Conservation (phyloP, 1,139 yeast species). For the Hyphopichia buzzinii region DNA sequence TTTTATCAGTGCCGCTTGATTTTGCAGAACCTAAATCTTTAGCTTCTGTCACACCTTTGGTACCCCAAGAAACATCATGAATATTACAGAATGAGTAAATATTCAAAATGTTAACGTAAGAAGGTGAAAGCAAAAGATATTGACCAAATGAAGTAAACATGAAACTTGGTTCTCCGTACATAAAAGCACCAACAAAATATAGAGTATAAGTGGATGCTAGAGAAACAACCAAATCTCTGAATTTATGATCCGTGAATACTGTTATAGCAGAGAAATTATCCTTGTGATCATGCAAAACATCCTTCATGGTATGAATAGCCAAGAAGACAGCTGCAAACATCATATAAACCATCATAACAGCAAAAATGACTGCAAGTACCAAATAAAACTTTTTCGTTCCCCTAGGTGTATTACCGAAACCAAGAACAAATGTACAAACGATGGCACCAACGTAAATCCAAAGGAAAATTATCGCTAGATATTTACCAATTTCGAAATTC, state of each 20-base stretch:
- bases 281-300: constrained; percentile 35
- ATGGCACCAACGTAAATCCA: constrained; percentile 46
- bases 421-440: constrained; percentile 44
- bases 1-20: constrained; percentile 48
- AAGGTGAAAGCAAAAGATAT: constrained; percentile 69
- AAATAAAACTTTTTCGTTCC: constrained; percentile 45
- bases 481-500: constrained; percentile 43
- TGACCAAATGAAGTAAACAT: constrained; percentile 73
- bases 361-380: constrained; percentile 42
- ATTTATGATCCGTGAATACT: constrained; percentile 59
- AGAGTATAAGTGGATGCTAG: constrained; percentile 80
- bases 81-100: constrained; percentile 84
- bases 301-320: constrained; percentile 67
- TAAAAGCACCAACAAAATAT: constrained; percentile 71
- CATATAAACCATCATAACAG: constrained; percentile 48
- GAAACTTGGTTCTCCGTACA: constrained; percentile 78
- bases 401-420: constrained; percentile 49
- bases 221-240: constrained; percentile 86
- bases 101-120: constrained; percentile 74
- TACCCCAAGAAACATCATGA: constrained; percentile 88
- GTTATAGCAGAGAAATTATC: constrained; percentile 44
- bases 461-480: constrained; percentile 39
- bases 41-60: constrained; percentile 66
- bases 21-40: constrained; percentile 73
- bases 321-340: constrained; percentile 74